Conservation (phyloP, 352 stramenopile species). For the Pythium oligandrum region DNA sequence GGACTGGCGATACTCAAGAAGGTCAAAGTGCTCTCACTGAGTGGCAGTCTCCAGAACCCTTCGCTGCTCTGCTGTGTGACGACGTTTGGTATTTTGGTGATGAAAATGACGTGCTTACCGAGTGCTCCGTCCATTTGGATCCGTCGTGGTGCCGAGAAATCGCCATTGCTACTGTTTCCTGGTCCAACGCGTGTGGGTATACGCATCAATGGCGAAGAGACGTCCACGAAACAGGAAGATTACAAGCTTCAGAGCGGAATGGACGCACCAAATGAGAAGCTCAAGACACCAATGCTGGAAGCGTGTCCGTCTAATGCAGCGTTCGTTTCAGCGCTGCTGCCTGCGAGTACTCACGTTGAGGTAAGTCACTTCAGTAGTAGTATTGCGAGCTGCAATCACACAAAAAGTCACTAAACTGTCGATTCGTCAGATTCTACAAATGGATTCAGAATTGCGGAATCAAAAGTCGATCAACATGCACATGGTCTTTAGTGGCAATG, state of each 20-base stretch:
- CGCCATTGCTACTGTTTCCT: slow-evolving; percentile 43
- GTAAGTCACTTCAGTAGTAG: slow-evolving; percentile 17
- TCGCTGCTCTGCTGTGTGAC: slow-evolving; percentile 51
- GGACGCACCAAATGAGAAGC: slow-evolving; percentile 37
- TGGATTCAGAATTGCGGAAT: slow-evolving; percentile 60
- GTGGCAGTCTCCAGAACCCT: slow-evolving; percentile 24
- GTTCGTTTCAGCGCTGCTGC: slow-evolving; percentile 43
- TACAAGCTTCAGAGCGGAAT: slow-evolving; percentile 40
- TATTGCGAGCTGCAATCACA: too few species aligned
- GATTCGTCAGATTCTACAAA: slow-evolving; percentile 43
- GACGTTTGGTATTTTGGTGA: slow-evolving; percentile 44
- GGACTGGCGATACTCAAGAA: slow-evolving; percentile 32
- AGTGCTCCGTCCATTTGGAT: slow-evolving; percentile 32
- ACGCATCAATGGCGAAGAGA: slow-evolving; percentile 47
- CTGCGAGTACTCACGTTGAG: slow-evolving; percentile 50
- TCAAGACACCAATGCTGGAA: slow-evolving; percentile 28
- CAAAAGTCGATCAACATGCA: slow-evolving; percentile 63
- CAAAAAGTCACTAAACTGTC: too few species aligned
- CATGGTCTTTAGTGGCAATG: slow-evolving; percentile 50
- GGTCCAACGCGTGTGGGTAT: slow-evolving; percentile 31
- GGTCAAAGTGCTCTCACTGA: slow-evolving; percentile 46
- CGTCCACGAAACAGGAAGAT: slow-evolving; percentile 46
- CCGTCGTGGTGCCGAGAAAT: slow-evolving; percentile 25
- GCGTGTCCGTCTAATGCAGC: slow-evolving; percentile 27
- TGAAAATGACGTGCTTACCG: slow-evolving; percentile 33